Evolutionary conservation across 805 yeast genomes (phyloP).

Genomic region (Candida patagonica): DNA sequence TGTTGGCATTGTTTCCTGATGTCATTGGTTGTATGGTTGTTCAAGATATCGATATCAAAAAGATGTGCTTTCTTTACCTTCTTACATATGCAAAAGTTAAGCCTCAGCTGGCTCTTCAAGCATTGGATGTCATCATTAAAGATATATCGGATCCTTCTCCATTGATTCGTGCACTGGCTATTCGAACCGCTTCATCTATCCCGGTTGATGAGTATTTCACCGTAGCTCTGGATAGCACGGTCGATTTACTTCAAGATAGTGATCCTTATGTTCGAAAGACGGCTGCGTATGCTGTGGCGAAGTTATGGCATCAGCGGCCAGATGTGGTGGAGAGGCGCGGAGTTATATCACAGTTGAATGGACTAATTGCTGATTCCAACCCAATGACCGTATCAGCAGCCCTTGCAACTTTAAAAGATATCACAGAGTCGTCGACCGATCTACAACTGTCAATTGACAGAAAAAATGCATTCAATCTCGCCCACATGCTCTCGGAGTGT

Average conservation of each 20-base stretch:
- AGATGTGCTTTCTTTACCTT: slow-evolving; percentile 61
- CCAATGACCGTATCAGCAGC: slow-evolving; percentile 63
- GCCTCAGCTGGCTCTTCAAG: slow-evolving; percentile 46
- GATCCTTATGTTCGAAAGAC: slow-evolving; percentile 58
- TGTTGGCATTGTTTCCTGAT: slow-evolving; percentile 58
- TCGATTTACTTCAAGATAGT: slow-evolving; percentile 33
- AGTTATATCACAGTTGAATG: slow-evolving; percentile 42
- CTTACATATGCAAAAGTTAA: slow-evolving; percentile 49
- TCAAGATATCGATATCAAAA: slow-evolving; percentile 60
- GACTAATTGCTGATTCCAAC: slow-evolving; percentile 45
- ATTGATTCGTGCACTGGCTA: slow-evolving; percentile 46
- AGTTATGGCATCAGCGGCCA: slow-evolving; percentile 50
- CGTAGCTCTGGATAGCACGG: slow-evolving; percentile 35
- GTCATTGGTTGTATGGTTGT: slow-evolving; percentile 39
- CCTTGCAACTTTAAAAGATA: slow-evolving; percentile 52
- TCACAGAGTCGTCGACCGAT: slow-evolving; percentile 47
- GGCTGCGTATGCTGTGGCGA: slow-evolving; percentile 62
- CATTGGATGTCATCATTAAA: slow-evolving; percentile 44
- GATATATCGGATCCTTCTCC: slow-evolving; percentile 47
- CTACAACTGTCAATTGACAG: slow-evolving; percentile 47
- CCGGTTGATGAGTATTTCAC: slow-evolving; percentile 43
- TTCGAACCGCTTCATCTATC: slow-evolving; percentile 56
- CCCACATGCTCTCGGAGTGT: slow-evolving; percentile 33
- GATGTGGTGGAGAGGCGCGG: slow-evolving; percentile 34
- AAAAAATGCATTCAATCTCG: slow-evolving; percentile 36